Evolutionary conservation across 805 yeast genomes (phyloP), one percentile per base, ranked within the genome.

Genomic region (Citeromyces matritensis): DNA sequence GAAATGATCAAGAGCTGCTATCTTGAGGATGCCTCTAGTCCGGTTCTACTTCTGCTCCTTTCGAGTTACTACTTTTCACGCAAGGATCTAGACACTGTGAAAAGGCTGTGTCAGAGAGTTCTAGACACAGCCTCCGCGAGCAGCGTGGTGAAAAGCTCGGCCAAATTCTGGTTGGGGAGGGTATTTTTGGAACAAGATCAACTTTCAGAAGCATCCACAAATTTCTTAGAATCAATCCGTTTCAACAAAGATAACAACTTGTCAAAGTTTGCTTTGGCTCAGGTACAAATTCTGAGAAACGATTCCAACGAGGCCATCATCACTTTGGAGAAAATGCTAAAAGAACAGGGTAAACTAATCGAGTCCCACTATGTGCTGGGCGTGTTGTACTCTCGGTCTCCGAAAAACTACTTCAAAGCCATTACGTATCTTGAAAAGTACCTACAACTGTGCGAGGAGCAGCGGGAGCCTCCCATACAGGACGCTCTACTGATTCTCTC

Each of bases 81-180:
- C 40, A 66, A 63, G n/a, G 65, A 82, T 12, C 67, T 60, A 43
- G 69, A 61, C 2, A 43, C 60, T 4, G 83, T 78, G 5, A 61
- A 72, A 36, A 65, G 65, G 30, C 60, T 83, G 12, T 62, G 77
- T 34, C 53, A 60, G 19, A 61, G 64, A 27, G 69, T 76, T 4
- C 50, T 69, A 12, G 13, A 15, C 10, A 23, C 13, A 4, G 15
- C n/a, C 11, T 15, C 33, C 10, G 44, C 54, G 14, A 54, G 72
- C 0, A 35, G 60, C 3, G 51, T 54, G 15, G 48, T 74, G 3
- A 44, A 59, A 14, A 66, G 80, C 23, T 86, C 79, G 39, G 73
- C 83, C 2, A 52, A 66, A 30, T 81, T 81, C 43, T 91, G 96
- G 97, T 60, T 75, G 34, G 98, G 84, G 3, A 68, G 97, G 49